Evolutionary conservation across 2,329 filamentous ascomycete species (phyloP).

Genomic region (Ophiocordyceps robertsii): DNA sequence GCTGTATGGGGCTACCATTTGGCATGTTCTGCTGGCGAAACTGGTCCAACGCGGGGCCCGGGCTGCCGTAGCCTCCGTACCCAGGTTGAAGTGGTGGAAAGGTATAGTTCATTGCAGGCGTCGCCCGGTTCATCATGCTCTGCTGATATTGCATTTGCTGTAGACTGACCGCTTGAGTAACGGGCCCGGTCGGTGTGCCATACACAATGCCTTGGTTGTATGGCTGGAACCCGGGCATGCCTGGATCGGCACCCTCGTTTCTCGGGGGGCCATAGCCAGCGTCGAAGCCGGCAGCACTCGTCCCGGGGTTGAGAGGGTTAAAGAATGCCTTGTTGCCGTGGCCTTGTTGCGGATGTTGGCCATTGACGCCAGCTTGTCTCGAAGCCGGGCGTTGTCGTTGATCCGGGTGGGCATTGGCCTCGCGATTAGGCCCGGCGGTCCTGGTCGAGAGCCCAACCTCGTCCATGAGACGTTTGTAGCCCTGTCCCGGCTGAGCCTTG

Average conservation of each 20-base stretch:
- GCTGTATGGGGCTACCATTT: conserved; percentile 38
- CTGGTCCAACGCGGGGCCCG: conserved; percentile 38
- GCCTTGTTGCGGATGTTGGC: conserved; percentile 25
- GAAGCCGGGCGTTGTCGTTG: conserved; percentile 44
- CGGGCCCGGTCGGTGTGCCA: conserved; percentile 28
- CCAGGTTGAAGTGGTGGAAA: conserved; percentile 42
- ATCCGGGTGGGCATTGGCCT: conserved; percentile 28
- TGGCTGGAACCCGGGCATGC: conserved; percentile 33
- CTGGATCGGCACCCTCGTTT: conserved; percentile 37
- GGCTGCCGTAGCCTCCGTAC: conserved; percentile 36
- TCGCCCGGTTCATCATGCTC: conserved; percentile 38
- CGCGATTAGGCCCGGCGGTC: conserved; percentile 29
- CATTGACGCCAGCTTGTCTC: conserved; percentile 34
- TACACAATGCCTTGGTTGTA: conserved; percentile 41
- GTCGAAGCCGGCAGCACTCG: conserved; percentile 32
- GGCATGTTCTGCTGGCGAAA: conserved; percentile 38
- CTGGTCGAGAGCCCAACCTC: conserved; percentile 81
- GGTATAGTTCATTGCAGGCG: conserved; percentile 41
- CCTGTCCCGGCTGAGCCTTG: conserved; percentile 87
- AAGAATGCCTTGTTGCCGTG: conserved; percentile 38
- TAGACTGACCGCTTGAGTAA: conserved; percentile 32
- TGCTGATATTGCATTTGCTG: conserved; percentile 48
- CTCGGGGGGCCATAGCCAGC: conserved; percentile 36
- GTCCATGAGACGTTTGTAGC: conserved; percentile 98
- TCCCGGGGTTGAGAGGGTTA: conserved; percentile 31